Base-by-base conservation (phyloP, 495 filamentous ascomycete species). In the Podospora pseudopauciseta region DNA sequence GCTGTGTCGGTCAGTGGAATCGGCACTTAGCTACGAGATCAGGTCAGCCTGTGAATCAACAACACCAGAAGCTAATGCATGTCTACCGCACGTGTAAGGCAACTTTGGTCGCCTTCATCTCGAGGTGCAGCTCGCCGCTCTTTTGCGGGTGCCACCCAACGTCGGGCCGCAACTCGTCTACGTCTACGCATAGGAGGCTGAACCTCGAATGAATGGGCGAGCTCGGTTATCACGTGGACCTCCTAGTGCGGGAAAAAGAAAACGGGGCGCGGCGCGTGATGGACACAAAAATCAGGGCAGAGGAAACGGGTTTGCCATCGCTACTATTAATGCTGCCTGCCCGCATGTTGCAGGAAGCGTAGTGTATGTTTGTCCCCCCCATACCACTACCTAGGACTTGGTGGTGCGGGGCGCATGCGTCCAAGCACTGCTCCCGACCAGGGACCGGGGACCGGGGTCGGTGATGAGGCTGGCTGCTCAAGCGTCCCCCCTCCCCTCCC, bases 201-300 rank as follows among this genome's bases (percentile, higher is more conserved):
- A 58, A 23, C 23, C 23, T 23, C 1, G 23, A 23, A 20, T 0
- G 55, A 58, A 19, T 58, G 55, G 39, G 2, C 13, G 39, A 49
- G 39, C 39, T 49, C 6, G 6, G 7, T 13, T 11, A 49, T 49
- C 39, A 49, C 39, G 39, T 49, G 39, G 39, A 11, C 39, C 15
- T 49, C 6, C 13, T 58, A 23, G 55, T 58, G 55, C 23, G 19
- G 23, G 55, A 58, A 58, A 20, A 26, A 18, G 30, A 58, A 58
- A 58, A 26, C 55, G 55, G 55, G 55, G 23, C 19, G 19, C 55
- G 55, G 55, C 55, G 55, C 55, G 55, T 58, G 55, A 58, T 18
- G 55, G 18, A 26, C 9, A 20, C 23, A 26, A 1, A 26, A 58
- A 58, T 23, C 55, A 58, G 55, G 55, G 55, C 55, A 26, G 23